Evolutionary conservation across 2,329 filamentous ascomycete genomes (phyloP), one percentile per base, ranked within the genome.

Genomic region (Colletotrichum musae): DNA sequence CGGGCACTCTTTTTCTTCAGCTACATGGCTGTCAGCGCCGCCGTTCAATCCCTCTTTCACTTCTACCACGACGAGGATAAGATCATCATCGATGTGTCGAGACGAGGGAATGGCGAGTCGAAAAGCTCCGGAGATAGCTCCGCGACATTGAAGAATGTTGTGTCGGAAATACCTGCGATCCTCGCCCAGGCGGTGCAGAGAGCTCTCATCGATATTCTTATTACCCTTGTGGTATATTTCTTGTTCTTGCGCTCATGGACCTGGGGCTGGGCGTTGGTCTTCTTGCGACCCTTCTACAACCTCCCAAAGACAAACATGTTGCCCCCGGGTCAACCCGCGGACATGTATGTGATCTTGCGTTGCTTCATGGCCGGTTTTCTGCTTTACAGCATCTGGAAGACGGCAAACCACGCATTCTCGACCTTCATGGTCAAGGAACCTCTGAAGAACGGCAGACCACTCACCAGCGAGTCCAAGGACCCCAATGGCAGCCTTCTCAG

Each of bases 401-500:
- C 91, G 26, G 90, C 91, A 48, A 97, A 96, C 77, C 83, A 88
- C 32, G 88, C 93, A 28, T 97, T 98, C 77, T 92, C 92, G 5
- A 81, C 91, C n/a, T 94, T 94, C 79, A 89, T 97, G 76, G 89
- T 91, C 28, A 91, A 92, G 77, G 90, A 93, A 74, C 95, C 95
- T 0, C 78, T 97, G 62, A 97, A 97, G 83, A 93, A 93, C 73
- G 91, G 88, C n/a, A 88, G 91, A 75, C 94, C 95, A 4, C 87
- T 98, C 64, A 97, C 94, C 0, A 88, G 88, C 18, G 93, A 95
- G 73, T 93, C 94, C 16, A 96, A 93, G 76, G 95, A 98, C 79
- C 94, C 95, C 1, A 98, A 97, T 75, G 94, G 94, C 43, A 97
- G 93, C 77, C 85, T 98, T 32, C 79, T 98, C 57, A 94, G 91